Evolutionary conservation across 345 rosid genomes (phyloP), one percentile per base, ranked within the genome.

Genomic region (Adansonia digitata): DNA sequence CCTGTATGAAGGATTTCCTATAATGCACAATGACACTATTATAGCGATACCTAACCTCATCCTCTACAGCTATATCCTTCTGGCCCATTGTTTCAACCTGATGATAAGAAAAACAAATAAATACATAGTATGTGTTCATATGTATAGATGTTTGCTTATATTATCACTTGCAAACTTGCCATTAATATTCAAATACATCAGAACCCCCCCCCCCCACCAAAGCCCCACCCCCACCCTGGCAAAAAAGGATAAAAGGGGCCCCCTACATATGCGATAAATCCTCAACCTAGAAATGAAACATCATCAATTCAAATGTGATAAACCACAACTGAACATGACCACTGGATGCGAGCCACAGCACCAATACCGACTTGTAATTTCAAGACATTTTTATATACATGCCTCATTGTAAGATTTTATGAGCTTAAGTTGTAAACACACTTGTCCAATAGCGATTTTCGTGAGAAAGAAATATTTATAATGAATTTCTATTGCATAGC

Each of bases 1-100:
- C 98, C 78, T 87, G 99, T 77, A 89, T 88, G 81, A 90, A 93
- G 75, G 98, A 96, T 83, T 93, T 96, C 79, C 96, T 89, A 82
- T 96, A 93, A 84, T 96, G 94, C 76, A 81, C 51, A 69, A 96
- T 92, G 73, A 92, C 98, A 77, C 80, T 89, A 60, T 78, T 86
- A 82, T 90, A 96, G 22, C 94, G 90, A 76, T 83, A 88, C 78
- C 83, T 89, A 64, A 96, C 92, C 81, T 96, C 97, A 11, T 96
- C 98, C 78, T 88, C 93, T 82, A 96, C 80, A 82, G 77, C 85
- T 77, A 86, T 71, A 83, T 96, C 97, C 65, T 75, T 86, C 71
- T 88, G 92, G 78, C 92, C 93, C 85, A 86, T 86, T 74, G 85
- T 88, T 73, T 90, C 95, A 62, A 93, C 86, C 99, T 95, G 84